A percentile compares a stretch with the other conserved stretches of the same genome.
These are phyloP conservation scores for Trichomonas vaginalis DNA, from an alignment of 208 protist species.

Conservation along the genomic window DNA sequence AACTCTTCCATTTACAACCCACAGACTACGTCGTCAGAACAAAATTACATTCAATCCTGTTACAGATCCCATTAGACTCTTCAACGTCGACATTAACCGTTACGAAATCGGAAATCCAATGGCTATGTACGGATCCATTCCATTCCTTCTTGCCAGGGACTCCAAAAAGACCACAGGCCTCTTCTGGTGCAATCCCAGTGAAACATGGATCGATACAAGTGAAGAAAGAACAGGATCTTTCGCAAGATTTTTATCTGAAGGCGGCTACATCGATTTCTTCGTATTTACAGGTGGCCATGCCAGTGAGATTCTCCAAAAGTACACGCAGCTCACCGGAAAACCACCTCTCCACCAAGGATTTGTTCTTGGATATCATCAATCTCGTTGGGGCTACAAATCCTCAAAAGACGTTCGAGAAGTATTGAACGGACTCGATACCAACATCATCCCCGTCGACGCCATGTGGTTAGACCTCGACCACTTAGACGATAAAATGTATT, in stretches of 20 bases:
- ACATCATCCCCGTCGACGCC: constrained; percentile 54
- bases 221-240: neutral
- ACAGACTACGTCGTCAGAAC: neutral
- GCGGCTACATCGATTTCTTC: constrained; percentile 77
- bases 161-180: neutral
- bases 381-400: constrained; percentile 79
- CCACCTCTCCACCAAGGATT: constrained; percentile 78
- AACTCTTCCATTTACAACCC: neutral
- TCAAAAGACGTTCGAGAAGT: constrained; percentile 58
- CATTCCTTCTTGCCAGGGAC: neutral
- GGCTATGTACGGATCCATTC: neutral
- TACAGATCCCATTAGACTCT: neutral
- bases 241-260: constrained; percentile 64
- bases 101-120: neutral
- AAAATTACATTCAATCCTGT: too few species aligned
- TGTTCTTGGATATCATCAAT: constrained; percentile 87
- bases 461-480: constrained; percentile 98
- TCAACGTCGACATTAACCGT: neutral
- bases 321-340: constrained; percentile 68
- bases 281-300: constrained; percentile 71
- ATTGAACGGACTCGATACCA: constrained; percentile 23
- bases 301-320: constrained; percentile 60
- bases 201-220: neutral
- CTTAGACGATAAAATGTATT: constrained; percentile 59
- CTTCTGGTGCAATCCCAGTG: neutral